Conservation (phyloP, 2,329 filamentous ascomycete species). For the Trematosphaeria pertusa region DNA sequence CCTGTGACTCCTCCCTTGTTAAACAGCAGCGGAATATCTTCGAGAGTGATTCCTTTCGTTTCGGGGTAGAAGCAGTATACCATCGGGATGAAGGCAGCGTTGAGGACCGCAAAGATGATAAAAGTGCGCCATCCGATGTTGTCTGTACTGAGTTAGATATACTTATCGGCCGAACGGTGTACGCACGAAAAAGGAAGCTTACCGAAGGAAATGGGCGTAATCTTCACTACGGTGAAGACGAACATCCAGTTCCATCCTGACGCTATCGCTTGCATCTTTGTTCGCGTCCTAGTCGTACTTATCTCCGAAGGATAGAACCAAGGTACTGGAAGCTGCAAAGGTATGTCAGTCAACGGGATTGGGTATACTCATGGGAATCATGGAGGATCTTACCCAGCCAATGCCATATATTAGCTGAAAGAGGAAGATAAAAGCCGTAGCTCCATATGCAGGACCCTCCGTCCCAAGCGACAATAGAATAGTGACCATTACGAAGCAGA, state of each 20-base stretch:
- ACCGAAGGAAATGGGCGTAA: slow-evolving; percentile 43
- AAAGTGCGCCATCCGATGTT: slow-evolving; percentile 54
- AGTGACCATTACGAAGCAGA: slow-evolving; percentile 13
- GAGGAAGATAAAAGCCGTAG: slow-evolving; percentile 54
- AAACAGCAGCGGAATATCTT: slow-evolving; percentile 63
- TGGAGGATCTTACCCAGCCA: slow-evolving; percentile 4
- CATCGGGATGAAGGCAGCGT: slow-evolving; percentile 25
- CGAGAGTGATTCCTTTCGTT: slow-evolving; percentile 65
- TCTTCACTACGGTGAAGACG: slow-evolving; percentile 14
- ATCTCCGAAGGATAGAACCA: slow-evolving; percentile 22
- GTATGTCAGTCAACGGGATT: neutral
- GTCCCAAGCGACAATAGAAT: slow-evolving; percentile 41
- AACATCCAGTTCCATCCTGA: neutral
- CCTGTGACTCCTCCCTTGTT: slow-evolving; percentile 20
- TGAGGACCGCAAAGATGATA: slow-evolving; percentile 19
- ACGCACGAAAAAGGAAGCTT: no score
- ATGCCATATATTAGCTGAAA: slow-evolving; percentile 54
- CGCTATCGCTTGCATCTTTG: slow-evolving; percentile 9
- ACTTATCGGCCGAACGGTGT: no score
- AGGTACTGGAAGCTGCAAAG: slow-evolving; percentile 40
- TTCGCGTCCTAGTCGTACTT: slow-evolving; percentile 8
- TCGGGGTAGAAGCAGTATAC: slow-evolving; percentile 36
- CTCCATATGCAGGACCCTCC: slow-evolving; percentile 52
- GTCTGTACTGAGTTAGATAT: no score
- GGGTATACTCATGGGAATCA: neutral